Evolutionary conservation across 1,139 yeast genomes (phyloP).

Genomic region (Protomyces inouyei): DNA sequence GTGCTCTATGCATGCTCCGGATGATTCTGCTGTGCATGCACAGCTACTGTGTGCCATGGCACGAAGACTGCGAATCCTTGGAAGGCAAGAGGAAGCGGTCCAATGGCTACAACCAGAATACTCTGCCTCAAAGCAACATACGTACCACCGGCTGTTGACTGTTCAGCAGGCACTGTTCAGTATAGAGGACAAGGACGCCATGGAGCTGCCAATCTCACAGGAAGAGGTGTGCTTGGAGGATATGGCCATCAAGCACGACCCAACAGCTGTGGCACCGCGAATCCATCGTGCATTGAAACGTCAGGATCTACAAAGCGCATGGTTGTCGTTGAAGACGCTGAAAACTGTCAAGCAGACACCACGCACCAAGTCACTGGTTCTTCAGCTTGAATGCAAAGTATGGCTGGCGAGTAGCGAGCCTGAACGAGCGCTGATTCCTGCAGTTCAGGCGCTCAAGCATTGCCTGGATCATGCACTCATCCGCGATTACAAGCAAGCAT

Average conservation of each 20-base stretch:
- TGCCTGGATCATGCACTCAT: not conserved
- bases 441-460: not conserved
- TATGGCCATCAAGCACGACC: conserved; percentile 4
- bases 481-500: not conserved
- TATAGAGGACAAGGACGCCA: not conserved
- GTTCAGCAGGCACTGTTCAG: conserved; percentile 8
- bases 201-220: not conserved
- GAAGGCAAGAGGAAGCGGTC: conserved; percentile 1
- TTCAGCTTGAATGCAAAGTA: not conserved
- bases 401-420: conserved; percentile 9
- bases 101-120: not conserved
- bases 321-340: not conserved
- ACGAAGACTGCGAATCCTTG: not conserved
- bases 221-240: conserved; percentile 4
- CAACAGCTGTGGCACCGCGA: conserved; percentile 3
- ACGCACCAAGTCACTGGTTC: not conserved
- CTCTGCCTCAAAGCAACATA: not conserved
- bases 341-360: not conserved
- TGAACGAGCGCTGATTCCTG: conserved; percentile 7
- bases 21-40: not conserved
- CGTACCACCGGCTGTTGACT: not conserved
- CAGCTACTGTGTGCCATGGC: not conserved
- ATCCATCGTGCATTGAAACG: not conserved
- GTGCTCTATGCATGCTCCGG: not conserved
- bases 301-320: not conserved